These are phyloP conservation scores for Xylaria intraflava DNA, from an alignment of 495 filamentous ascomycete genomes.

Conservation along the genomic window DNA sequence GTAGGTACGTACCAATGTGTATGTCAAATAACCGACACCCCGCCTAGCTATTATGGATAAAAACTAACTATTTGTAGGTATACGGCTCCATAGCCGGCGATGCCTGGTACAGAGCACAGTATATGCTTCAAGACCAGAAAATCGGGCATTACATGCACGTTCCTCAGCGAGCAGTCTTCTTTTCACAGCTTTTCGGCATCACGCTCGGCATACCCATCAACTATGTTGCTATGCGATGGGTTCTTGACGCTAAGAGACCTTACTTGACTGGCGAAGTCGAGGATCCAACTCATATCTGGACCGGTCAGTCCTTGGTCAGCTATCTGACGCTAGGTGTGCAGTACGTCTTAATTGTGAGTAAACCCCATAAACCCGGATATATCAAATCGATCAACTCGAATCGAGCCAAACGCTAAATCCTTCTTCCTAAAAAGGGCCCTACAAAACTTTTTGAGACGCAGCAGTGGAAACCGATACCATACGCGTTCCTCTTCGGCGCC, in stretches of 20 bases:
- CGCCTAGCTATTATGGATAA: no score
- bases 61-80: slow-evolving; percentile 16
- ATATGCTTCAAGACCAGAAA: slow-evolving; percentile 46
- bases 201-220: slow-evolving; percentile 42
- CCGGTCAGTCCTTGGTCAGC: slow-evolving; percentile 39
- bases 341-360: slow-evolving; percentile 45
- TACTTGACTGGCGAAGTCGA: slow-evolving; percentile 44
- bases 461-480: slow-evolving; percentile 47
- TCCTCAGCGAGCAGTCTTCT: slow-evolving; percentile 51
- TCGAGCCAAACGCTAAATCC: neutral
- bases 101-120: slow-evolving; percentile 51
- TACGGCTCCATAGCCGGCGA: slow-evolving; percentile 46
- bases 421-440: slow-evolving; percentile 32
- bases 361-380: neutral
- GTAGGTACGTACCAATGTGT: no score
- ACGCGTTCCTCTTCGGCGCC: slow-evolving; percentile 51
- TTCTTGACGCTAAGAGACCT: slow-evolving; percentile 43
- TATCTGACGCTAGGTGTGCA: slow-evolving; percentile 48
- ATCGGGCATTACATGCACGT: slow-evolving; percentile 55
- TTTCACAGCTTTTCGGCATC: slow-evolving; percentile 51
- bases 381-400: neutral
- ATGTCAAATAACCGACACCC: no score
- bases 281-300: slow-evolving; percentile 53
- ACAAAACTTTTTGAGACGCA: slow-evolving; percentile 44
- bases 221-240: slow-evolving; percentile 42